phyloP scores from a whole-genome alignment of 139 green algal species.

The Chlorella sp. region DNA sequence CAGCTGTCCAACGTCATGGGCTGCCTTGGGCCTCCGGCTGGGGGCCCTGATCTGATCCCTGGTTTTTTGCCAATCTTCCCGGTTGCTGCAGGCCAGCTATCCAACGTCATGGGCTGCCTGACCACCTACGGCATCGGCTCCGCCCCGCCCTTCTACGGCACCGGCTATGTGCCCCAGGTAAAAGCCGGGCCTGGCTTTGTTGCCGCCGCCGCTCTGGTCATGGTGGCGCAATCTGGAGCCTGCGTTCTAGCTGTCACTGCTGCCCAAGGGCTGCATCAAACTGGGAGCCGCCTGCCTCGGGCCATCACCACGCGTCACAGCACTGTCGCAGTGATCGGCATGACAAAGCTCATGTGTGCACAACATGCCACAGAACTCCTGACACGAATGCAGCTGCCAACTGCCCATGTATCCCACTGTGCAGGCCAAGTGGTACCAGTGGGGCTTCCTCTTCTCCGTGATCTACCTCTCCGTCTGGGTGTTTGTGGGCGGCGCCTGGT shows the following conservation, averaged over 20 bases:
- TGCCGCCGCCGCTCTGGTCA: not conserved
- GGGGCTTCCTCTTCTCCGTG: conserved; percentile 92
- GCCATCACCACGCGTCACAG: too few species aligned
- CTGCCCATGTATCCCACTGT: not conserved
- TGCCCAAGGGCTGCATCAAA: too few species aligned
- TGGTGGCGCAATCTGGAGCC: too few species aligned
- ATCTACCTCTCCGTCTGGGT: conserved; percentile 97
- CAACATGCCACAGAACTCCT: too few species aligned
- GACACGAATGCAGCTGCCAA: too few species aligned
- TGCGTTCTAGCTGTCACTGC: too few species aligned
- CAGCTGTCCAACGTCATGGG: conserved; percentile 99
- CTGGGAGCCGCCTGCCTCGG: too few species aligned
- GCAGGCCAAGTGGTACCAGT: conserved; percentile 93
- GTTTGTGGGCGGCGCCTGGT: conserved; percentile 87
- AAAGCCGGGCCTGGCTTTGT: not conserved
- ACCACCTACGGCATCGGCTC: conserved; percentile 99
- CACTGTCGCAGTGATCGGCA: too few species aligned
- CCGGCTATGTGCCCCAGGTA: conserved; percentile 71
- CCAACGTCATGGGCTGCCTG: conserved; percentile 99
- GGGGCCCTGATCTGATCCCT: too few species aligned
- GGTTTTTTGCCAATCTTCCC: too few species aligned
- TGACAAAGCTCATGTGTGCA: too few species aligned
- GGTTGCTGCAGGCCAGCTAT: conserved; percentile 85
- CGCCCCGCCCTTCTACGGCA: conserved; percentile 74
- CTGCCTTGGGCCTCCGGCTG: too few species aligned